Evolutionary conservation across 2,329 filamentous ascomycete species (phyloP), one percentile per base, ranked within the genome.

Genomic region (Epicoccum nigrum): DNA sequence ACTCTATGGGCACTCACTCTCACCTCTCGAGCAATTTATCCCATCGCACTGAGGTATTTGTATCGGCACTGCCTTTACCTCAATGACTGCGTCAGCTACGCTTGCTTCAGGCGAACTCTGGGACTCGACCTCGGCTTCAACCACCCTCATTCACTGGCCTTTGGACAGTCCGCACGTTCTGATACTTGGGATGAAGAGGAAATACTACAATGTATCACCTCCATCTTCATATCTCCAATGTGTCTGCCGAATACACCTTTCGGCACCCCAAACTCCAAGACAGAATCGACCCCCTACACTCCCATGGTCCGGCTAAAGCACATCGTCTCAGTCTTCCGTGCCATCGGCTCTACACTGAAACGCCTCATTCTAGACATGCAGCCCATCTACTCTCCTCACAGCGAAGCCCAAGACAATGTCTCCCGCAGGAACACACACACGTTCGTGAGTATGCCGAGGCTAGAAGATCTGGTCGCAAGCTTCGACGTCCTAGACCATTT

Each of bases 391-490:
- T 43, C 57, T 1, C 35, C 56, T 1, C 38, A 17, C 3, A 61
- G 54, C 12, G 59, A n/a, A n/a, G n/a, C n/a, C n/a, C n/a, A n/a
- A n/a, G n/a, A n/a, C n/a, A n/a, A n/a, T n/a, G n/a, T n/a, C n/a
- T n/a, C n/a, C n/a, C 23, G 16, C 9, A 41, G 31, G 11, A 55
- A 56, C n/a, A n/a, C n/a, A 15, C 59, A 59, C 15, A 58, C 67
- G n/a, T 68, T 70, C 20, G n/a, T 56, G 4, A 35, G 48, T 7
- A 65, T 70, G 62, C 42, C 41, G 1, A 49, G 54, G 3, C 48
- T 70, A 5, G 63, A 69, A 38, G 68, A 70, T 31, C 55, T 70
- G 3, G 34, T 69, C 31, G 56, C 59, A 43, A 64, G 60, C 31
- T 64, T 50, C 35, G 59, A 64, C 34, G 50, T 59, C 8, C 37